Evolutionary conservation across 345 rosid genomes (phyloP), one percentile per base, ranked within the genome.

Genomic region (Tarenaya hassleriana): DNA sequence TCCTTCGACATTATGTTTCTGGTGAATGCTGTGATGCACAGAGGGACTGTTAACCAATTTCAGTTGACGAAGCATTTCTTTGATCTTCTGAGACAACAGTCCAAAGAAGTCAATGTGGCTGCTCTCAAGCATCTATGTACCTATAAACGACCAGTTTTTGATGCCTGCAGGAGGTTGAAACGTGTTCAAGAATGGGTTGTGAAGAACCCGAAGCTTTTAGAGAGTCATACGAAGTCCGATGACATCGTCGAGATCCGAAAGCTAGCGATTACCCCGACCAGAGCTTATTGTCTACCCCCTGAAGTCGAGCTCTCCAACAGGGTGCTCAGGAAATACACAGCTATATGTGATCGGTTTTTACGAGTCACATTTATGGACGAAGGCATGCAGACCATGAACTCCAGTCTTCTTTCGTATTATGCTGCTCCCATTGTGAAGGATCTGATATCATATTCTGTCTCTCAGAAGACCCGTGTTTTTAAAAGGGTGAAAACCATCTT

Each of bases 291-390:
- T n/a, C n/a, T n/a, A n/a, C n/a, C n/a, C n/a, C n/a, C n/a, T n/a
- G 96, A 84, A 69, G 82, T 73, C 52, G 98, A 86, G 64, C 91
- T 86, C 52, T 91, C 96, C 61, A 91, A 91, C 59, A 78, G 95
- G 69, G 87, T 84, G 42, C 75, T 86, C 47, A 71, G 94, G 73
- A 76, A 70, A 51, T 91, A 84, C 56, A 84, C 50, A 61, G 68
- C 73, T 33, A 72, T 80, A 21, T 72, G 78, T 15, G 91, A 90
- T 34, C 73, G 82, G 19, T 86, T 90, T 70, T 39, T 90, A 47
- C 82, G 96, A 37, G 92, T 90, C 21, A 82, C 96, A 48, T 90
- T 90, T 64, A 86, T 77, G 88, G 97, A 90, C 52, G 92, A 90
- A 72, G 80, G 96, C 55, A 51, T 90, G 78, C 85, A 78, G 66